Evolutionary conservation across 1,139 yeast genomes (phyloP).

Genomic region (Kodamaea derodonti): DNA sequence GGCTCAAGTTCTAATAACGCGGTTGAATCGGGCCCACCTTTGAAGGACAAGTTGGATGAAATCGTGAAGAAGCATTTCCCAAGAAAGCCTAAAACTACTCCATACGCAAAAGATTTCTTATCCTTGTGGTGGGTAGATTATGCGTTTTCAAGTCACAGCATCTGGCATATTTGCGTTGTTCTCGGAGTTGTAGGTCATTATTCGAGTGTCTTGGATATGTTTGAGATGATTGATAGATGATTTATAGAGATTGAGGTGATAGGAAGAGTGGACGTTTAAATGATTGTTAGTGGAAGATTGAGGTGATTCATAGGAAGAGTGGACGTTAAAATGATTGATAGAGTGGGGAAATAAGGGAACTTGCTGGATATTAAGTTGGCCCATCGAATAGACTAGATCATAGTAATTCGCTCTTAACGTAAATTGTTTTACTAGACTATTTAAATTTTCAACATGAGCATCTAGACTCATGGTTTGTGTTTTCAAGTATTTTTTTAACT

Average conservation of each 20-base stretch:
- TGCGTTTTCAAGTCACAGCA: slow-evolving; percentile 71
- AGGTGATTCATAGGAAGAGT: too few species aligned
- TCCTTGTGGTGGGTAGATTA: slow-evolving; percentile 88
- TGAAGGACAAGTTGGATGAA: slow-evolving; percentile 22
- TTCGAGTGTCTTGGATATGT: slow-evolving; percentile 69
- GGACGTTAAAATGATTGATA: too few species aligned
- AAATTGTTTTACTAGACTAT: too few species aligned
- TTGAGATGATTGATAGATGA: slow-evolving; percentile 23
- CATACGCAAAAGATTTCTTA: slow-evolving; percentile 44
- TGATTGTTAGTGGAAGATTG: too few species aligned
- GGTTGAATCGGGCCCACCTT: not conserved
- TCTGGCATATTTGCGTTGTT: slow-evolving; percentile 92
- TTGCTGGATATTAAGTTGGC: too few species aligned
- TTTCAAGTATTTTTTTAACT: too few species aligned
- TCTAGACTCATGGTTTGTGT: too few species aligned
- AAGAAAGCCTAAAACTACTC: slow-evolving; percentile 42
- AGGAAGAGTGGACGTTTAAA: too few species aligned
- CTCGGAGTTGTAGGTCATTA: slow-evolving; percentile 88
- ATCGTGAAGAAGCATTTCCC: slow-evolving; percentile 54
- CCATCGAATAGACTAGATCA: too few species aligned
- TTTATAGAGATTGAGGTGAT: not conserved
- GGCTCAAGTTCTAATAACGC: slow-evolving; percentile 6
- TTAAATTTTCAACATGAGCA: too few species aligned
- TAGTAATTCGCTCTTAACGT: too few species aligned
- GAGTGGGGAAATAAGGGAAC: too few species aligned